A percentile compares a stretch with the other conserved stretches of the same genome.
Evolutionary conservation across 768 basidiomycete genomes (phyloP).

Genomic region (Austroboletus eburneus): DNA sequence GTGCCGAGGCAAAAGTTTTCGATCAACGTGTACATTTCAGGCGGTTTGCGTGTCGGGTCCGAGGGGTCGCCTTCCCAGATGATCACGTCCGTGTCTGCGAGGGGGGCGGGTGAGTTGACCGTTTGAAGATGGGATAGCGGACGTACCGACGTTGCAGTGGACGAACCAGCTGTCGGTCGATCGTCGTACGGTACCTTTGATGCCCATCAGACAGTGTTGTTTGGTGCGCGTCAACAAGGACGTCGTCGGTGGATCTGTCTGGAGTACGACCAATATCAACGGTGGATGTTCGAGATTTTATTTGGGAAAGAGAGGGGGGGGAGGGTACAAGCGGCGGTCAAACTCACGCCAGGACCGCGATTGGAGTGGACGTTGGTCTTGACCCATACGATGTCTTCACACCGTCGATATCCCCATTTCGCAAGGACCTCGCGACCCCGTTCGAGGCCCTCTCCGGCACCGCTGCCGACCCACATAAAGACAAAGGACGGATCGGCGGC

Average conservation of each 20-base stretch:
- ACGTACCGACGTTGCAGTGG: constrained; percentile 92
- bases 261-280: background rate
- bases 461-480: constrained; percentile 94
- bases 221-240: constrained; percentile 86
- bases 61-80: constrained; percentile 91
- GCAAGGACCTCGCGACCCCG: constrained; percentile 85
- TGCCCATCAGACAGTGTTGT: constrained; percentile 96
- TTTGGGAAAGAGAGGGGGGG: no score
- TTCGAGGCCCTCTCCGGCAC: constrained; percentile 87
- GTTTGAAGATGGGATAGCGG: no score
- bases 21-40: constrained; percentile 92
- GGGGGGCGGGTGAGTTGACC: background rate
- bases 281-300: background rate
- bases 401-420: constrained; percentile 91
- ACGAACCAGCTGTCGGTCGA: constrained; percentile 96
- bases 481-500: constrained; percentile 92
- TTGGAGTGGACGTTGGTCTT: constrained; percentile 80
- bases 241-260: constrained; percentile 85
- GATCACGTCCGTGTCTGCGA: constrained; percentile 87
- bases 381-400: constrained; percentile 99
- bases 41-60: constrained; percentile 85
- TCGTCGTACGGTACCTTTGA: constrained; percentile 91
- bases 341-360: constrained; percentile 68
- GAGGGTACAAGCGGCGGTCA: background rate
- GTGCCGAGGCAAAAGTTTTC: constrained; percentile 97